Percentiles rank a stretch among this genome's conserved stretches.
Conservation (phyloP, 805 yeast species). For the Candida ovalis region DNA sequence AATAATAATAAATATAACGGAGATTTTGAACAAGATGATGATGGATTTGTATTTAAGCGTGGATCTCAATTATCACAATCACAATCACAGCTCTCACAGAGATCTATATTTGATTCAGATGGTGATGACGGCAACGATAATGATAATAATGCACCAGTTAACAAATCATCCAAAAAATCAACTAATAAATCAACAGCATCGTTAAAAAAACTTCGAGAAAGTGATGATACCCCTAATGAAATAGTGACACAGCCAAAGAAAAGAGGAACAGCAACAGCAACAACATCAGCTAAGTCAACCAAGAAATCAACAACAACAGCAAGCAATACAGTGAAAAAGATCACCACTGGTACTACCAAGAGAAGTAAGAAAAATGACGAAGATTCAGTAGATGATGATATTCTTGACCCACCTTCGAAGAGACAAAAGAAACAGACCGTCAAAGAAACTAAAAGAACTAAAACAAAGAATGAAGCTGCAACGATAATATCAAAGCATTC, state of each 20-base stretch:
- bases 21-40: slow-evolving; percentile 18
- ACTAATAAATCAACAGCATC: background rate
- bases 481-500: background rate
- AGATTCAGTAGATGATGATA: background rate
- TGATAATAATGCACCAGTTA: background rate
- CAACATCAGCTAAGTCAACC: background rate
- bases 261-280: background rate
- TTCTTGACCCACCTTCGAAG: background rate
- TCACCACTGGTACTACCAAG: background rate
- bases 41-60: slow-evolving; percentile 20
- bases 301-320: background rate
- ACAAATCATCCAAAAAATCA: background rate
- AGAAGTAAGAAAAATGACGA: background rate
- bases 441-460: background rate
- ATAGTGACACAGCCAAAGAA: background rate
- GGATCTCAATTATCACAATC: slow-evolving; percentile 4
- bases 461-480: background rate
- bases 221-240: background rate
- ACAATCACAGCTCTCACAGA: slow-evolving; percentile 8
- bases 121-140: background rate
- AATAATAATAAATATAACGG: slow-evolving; percentile 1
- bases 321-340: too few species aligned
- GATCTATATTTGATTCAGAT: background rate
- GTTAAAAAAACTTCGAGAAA: too few species aligned
- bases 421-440: background rate